These are phyloP conservation scores for Poterioochromonas sp. DNA, from an alignment of 352 stramenopile genomes.

Conservation along the genomic window DNA sequence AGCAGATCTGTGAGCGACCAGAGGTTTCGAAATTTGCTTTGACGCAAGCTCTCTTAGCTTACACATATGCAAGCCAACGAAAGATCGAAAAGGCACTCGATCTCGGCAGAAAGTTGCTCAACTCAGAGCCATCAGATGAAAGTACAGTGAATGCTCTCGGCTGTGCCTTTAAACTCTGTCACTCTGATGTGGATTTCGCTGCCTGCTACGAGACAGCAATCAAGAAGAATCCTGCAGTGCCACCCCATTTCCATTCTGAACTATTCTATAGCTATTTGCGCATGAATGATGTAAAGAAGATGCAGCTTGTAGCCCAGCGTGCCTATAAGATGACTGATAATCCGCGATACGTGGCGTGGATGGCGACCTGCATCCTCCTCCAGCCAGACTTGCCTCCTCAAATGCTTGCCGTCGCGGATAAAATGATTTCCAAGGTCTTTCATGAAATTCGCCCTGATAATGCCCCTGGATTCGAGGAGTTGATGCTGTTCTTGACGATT, in stretches of 20 bases:
- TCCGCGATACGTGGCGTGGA: slow-evolving; percentile 20
- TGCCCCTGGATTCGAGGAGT: background rate
- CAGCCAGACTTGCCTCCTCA: slow-evolving; percentile 14
- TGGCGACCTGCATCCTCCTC: background rate
- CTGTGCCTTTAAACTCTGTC: slow-evolving; percentile 11
- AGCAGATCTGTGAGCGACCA: background rate
- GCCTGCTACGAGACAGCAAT: slow-evolving; percentile 14
- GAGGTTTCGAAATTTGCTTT: slow-evolving; percentile 19
- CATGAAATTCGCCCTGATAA: background rate
- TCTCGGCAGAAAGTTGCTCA: background rate
- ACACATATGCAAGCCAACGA: background rate
- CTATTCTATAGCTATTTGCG: slow-evolving; percentile 9
- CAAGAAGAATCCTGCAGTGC: background rate
- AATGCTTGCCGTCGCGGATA: slow-evolving; percentile 20
- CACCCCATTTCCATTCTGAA: background rate
- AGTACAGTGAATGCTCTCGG: background rate
- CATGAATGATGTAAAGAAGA: slow-evolving; percentile 16
- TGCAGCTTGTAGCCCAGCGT: slow-evolving; percentile 17
- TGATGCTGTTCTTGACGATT: background rate
- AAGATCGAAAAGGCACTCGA: slow-evolving; percentile 3
- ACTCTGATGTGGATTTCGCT: slow-evolving; percentile 13
- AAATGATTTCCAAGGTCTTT: slow-evolving; percentile 20
- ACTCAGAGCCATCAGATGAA: slow-evolving; percentile 13
- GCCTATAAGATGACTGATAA: slow-evolving; percentile 2
- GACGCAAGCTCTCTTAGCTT: slow-evolving; percentile 3